Evolutionary conservation across 2,329 filamentous ascomycete genomes (phyloP).

Genomic region (Cladophialophora yegresii): DNA sequence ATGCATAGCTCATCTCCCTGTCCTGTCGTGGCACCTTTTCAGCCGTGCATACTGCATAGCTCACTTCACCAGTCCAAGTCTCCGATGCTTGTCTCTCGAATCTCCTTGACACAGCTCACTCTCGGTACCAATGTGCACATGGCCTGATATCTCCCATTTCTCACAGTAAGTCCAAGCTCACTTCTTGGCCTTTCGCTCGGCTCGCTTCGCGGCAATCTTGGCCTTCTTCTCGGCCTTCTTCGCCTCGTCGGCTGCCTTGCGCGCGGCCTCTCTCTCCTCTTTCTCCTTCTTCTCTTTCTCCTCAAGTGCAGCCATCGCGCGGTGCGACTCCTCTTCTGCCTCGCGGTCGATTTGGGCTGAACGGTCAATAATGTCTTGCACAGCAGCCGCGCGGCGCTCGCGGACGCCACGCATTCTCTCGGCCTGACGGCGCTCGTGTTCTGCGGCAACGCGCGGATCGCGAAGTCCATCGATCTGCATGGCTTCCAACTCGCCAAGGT

Average conservation of each 20-base stretch:
- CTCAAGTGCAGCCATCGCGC: background rate
- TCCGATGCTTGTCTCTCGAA: background rate
- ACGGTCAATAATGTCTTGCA: background rate
- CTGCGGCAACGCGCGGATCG: background rate
- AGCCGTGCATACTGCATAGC: no score
- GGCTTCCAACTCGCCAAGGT: conserved; percentile 19
- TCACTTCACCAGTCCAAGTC: background rate
- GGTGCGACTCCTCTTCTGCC: background rate
- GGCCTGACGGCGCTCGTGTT: background rate
- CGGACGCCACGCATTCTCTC: background rate
- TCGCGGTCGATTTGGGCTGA: background rate
- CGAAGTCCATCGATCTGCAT: conserved; percentile 19
- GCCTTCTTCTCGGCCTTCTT: conserved; percentile 2
- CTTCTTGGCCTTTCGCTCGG: background rate
- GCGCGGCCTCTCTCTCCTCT: background rate
- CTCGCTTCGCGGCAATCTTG: background rate
- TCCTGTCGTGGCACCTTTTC: no score
- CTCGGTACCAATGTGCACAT: background rate
- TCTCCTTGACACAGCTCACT: background rate
- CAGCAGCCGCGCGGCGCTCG: background rate
- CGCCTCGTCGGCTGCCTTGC: background rate
- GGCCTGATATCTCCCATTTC: background rate
- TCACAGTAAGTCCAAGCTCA: background rate
- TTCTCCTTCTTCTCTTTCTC: conserved; percentile 4
- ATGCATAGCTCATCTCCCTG: no score